Conservation (phyloP, 768 basidiomycete genomes). For the Leccinum incarnatum region DNA sequence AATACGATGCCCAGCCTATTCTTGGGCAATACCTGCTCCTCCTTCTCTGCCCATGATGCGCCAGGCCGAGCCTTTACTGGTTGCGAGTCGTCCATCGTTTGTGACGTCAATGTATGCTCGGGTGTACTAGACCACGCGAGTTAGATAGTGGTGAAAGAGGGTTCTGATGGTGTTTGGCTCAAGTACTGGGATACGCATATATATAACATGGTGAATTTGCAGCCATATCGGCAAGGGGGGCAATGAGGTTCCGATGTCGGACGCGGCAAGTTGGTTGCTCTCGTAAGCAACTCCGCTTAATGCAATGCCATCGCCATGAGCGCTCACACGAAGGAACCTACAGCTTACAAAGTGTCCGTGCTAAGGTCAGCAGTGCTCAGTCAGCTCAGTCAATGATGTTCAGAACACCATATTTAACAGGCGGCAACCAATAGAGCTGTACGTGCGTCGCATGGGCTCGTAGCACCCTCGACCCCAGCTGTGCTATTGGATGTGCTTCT, state of each 20-base stretch:
- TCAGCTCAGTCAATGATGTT: background rate
- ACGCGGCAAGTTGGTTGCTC: background rate
- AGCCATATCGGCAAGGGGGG: background rate
- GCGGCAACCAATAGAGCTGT: background rate
- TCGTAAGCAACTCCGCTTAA: background rate
- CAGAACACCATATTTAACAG: background rate
- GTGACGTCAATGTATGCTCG: background rate
- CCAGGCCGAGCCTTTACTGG: conserved; percentile 37
- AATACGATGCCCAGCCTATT: conserved; percentile 25
- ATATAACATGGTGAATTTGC: background rate
- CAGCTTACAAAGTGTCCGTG: conserved; percentile 2
- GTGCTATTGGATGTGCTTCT: background rate
- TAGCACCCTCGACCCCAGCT: background rate
- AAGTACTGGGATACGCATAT: background rate
- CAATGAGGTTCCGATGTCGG: background rate
- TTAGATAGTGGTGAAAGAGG: background rate
- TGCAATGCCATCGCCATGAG: no score
- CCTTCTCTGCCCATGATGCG: conserved; percentile 53
- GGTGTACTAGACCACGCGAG: background rate
- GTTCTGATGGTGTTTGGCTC: background rate
- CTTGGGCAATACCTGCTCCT: conserved; percentile 52
- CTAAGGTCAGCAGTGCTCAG: background rate
- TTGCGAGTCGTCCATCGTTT: conserved; percentile 4
- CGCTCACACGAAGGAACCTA: background rate
- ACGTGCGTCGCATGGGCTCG: background rate